A percentile compares a stretch with the other conserved stretches of the same genome.
These are phyloP conservation scores for Candida maris DNA, from an alignment of 805 yeast genomes.

Conservation along the genomic window DNA sequence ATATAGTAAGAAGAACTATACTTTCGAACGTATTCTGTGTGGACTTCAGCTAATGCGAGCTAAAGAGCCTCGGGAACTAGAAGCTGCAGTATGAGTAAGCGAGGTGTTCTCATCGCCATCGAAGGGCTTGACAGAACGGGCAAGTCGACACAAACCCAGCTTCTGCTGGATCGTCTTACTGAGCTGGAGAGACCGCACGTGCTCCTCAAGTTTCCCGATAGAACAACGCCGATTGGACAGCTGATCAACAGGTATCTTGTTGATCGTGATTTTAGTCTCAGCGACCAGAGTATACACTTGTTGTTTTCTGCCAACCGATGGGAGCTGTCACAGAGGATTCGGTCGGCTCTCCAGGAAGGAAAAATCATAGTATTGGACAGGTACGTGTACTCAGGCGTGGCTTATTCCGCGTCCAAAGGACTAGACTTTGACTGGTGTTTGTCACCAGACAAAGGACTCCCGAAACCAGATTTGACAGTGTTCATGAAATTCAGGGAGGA, in stretches of 20 bases:
- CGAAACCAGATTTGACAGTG: constrained; percentile 79
- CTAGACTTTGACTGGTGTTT: constrained; percentile 73
- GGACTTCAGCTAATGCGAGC: no score
- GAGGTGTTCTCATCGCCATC: constrained; percentile 76
- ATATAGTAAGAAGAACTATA: no score
- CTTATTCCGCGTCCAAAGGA: constrained; percentile 86
- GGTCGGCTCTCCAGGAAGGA: constrained; percentile 46
- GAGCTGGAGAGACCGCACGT: constrained; percentile 35
- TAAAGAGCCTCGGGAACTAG: no score
- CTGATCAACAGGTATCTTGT: constrained; percentile 72
- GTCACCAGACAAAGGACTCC: constrained; percentile 77
- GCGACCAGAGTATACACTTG: constrained; percentile 82
- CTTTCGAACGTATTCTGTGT: no score
- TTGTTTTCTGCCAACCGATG: constrained; percentile 92
- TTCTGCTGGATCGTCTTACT: constrained; percentile 31
- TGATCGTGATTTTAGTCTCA: constrained; percentile 44
- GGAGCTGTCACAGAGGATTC: constrained; percentile 63
- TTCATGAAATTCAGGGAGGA: constrained; percentile 62
- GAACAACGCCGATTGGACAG: constrained; percentile 77
- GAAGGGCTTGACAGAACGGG: constrained; percentile 97
- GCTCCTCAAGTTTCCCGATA: constrained; percentile 79
- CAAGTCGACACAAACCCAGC: constrained; percentile 74
- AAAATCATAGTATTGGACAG: constrained; percentile 70
- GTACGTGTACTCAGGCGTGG: constrained; percentile 89
- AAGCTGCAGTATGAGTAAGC: constrained; percentile 10